Base-by-base conservation (phyloP, 306 rosid species). In the Cicer cuneatum region DNA sequence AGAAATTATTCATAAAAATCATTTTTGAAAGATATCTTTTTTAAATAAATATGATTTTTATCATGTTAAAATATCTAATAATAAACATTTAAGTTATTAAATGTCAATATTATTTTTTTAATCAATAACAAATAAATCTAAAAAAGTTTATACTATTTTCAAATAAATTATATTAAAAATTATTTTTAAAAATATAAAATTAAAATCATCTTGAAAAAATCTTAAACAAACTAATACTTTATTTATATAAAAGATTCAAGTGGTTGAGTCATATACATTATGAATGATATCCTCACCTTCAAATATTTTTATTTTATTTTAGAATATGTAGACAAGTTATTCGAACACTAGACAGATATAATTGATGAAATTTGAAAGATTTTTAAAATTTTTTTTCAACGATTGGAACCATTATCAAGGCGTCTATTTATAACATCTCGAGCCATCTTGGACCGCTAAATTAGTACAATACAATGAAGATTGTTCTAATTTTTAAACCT, bases 371-470 rank as follows among this genome's bases (percentile, higher is more conserved):
- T 16, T 42, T 65, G 70, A 65, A 65, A 18, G 52, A 16, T 41
- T n/a, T n/a, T n/a, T n/a, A n/a, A n/a, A n/a, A n/a, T 41, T 57
- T 59, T 49, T 69, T 60, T 80, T 73, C 83, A 84, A 81, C 79
- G 8, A 64, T 73, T 70, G 71, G 79, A 74, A 62, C 69, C 73
- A 71, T 38, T 83, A 52, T 79, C 80, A 80, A 80, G 80, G 72
- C 75, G 72, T 77, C 66, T 76, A 62, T 46, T 71, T 80, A 69
- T 69, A 78, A 70, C 41, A 72, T 68, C 68, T 74, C 56, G 71
- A 80, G 79, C 64, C 72, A 68, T 70, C 71, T 61, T 71, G 82
- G 82, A 80, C 85, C 85, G 53, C 69, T 54, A 48, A 48, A 66
- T 41, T 56, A 67, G 68, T 61, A 56, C 29, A 24, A 52, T 72